A percentile compares a stretch with the other conserved stretches of the same genome.
phyloP scores from a whole-genome alignment of 2,329 filamentous ascomycete genomes.

The Teratosphaeriaceae sp. region DNA sequence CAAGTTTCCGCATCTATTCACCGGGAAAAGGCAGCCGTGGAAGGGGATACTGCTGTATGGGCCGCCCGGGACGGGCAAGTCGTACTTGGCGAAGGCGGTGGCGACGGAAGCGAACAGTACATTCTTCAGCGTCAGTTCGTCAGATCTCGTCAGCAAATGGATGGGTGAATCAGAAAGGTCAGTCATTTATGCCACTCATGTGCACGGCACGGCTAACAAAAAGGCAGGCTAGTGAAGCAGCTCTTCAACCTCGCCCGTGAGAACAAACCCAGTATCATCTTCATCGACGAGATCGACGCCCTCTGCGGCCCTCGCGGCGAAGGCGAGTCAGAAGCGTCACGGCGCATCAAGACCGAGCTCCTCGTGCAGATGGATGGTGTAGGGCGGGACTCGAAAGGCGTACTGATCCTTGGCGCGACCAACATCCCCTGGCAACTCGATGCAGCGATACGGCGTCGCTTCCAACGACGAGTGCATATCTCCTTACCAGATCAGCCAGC shows the following conservation, averaged over 20 bases:
- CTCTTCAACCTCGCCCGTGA: slow-evolving; percentile 97
- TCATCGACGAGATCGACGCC: slow-evolving; percentile 97
- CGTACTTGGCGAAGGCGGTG: slow-evolving; percentile 93
- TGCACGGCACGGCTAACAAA: background rate
- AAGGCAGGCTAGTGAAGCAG: slow-evolving; percentile 76
- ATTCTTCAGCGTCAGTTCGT: slow-evolving; percentile 97
- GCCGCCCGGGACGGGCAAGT: slow-evolving; percentile 94
- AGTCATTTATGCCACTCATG: slow-evolving; percentile 20
- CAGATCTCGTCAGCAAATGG: slow-evolving; percentile 97
- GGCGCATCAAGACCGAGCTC: slow-evolving; percentile 97
- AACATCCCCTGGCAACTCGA: slow-evolving; percentile 99
- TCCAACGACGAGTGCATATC: slow-evolving; percentile 95
- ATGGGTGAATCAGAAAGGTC: slow-evolving; percentile 99
- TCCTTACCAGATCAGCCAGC: slow-evolving; percentile 81
- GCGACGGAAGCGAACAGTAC: slow-evolving; percentile 98
- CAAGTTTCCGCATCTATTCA: slow-evolving; percentile 95
- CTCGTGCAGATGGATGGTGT: slow-evolving; percentile 99
- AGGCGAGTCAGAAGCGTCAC: slow-evolving; percentile 94
- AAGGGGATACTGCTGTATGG: slow-evolving; percentile 96
- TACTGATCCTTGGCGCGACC: slow-evolving; percentile 90
- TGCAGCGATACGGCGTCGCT: slow-evolving; percentile 88
- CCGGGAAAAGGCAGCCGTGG: slow-evolving; percentile 94
- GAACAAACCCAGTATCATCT: slow-evolving; percentile 97
- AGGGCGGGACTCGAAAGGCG: slow-evolving; percentile 87
- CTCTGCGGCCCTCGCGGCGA: slow-evolving; percentile 88